phyloP scores from a whole-genome alignment of 306 rosid genomes.

The Glycine soja region DNA sequence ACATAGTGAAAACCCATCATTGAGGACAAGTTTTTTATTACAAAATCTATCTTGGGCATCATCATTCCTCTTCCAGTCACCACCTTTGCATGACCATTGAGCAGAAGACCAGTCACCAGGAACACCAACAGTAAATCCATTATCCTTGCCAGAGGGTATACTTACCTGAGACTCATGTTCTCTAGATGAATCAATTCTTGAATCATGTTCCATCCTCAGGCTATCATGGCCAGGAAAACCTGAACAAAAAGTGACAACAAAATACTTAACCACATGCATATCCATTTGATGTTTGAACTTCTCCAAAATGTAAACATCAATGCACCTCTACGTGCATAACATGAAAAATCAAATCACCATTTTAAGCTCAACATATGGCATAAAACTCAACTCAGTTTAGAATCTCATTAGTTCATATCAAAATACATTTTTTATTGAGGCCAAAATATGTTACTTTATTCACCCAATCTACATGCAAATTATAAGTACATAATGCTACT shows the following conservation, averaged over 20 bases:
- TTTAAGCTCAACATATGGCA: not conserved
- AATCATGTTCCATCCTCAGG: not conserved
- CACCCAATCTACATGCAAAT: not conserved
- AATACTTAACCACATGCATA: not conserved
- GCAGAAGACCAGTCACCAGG: not conserved
- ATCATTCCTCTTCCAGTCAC: not conserved
- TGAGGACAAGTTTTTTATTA: not conserved
- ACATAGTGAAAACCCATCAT: not conserved
- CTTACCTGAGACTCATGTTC: not conserved
- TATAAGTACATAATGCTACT: not conserved
- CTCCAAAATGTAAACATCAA: not conserved
- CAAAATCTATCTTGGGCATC: not conserved
- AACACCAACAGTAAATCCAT: not conserved
- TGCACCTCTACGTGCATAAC: not conserved
- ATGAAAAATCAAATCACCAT: not conserved
- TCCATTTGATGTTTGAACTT: not conserved
- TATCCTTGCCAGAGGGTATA: not conserved
- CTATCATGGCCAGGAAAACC: not conserved
- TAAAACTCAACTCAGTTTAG: not conserved
- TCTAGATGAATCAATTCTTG: not conserved
- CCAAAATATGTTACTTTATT: slow-evolving; percentile 27
- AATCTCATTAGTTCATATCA: slow-evolving; percentile 22
- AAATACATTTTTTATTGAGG: not conserved
- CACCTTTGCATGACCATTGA: not conserved
- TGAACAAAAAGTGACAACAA: not conserved